phyloP scores from a whole-genome alignment of 108 stramenopile species.

The Fistulifera pelliculosa region DNA sequence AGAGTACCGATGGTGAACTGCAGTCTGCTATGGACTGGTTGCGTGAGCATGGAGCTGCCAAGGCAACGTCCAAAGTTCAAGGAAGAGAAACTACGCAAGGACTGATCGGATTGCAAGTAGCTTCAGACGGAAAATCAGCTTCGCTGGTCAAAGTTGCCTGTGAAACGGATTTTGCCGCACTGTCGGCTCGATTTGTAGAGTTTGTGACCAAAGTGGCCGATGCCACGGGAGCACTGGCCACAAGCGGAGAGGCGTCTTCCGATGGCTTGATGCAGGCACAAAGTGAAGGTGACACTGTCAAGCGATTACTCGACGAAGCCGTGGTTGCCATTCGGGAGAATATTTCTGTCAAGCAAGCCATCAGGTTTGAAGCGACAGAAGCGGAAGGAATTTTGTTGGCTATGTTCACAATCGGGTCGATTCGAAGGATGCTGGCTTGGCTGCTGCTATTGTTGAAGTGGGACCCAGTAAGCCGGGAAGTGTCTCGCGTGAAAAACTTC shows the following conservation, averaged over 20 bases:
- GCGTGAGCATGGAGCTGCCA: constrained; percentile 68
- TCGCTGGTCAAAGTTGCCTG: constrained; percentile 56
- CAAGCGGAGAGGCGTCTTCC: constrained; percentile 4
- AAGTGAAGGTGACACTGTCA: constrained; percentile 28
- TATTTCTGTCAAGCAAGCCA: constrained; percentile 36
- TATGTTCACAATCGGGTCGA: constrained; percentile 65
- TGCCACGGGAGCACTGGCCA: constrained; percentile 20
- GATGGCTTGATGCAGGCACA: neutral
- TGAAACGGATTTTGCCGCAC: constrained; percentile 78
- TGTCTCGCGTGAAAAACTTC: constrained; percentile 14
- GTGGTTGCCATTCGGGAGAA: constrained; percentile 78
- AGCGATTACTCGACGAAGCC: constrained; percentile 50
- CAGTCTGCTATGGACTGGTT: constrained; percentile 67
- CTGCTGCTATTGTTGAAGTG: constrained; percentile 56
- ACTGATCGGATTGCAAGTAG: constrained; percentile 43
- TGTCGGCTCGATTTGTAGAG: constrained; percentile 44
- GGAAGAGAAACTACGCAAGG: constrained; percentile 66
- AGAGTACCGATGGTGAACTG: constrained; percentile 34
- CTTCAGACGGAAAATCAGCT: constrained; percentile 41
- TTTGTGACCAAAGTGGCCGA: constrained; percentile 52
- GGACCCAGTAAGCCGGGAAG: neutral
- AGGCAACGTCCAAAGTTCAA: constrained; percentile 54
- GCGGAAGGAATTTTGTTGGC: constrained; percentile 40
- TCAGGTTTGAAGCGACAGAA: constrained; percentile 29
- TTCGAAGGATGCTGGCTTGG: constrained; percentile 39